These are phyloP conservation scores for Aspergillus thermomutatus DNA, from an alignment of 2,329 filamentous ascomycete species.

Conservation along the genomic window DNA sequence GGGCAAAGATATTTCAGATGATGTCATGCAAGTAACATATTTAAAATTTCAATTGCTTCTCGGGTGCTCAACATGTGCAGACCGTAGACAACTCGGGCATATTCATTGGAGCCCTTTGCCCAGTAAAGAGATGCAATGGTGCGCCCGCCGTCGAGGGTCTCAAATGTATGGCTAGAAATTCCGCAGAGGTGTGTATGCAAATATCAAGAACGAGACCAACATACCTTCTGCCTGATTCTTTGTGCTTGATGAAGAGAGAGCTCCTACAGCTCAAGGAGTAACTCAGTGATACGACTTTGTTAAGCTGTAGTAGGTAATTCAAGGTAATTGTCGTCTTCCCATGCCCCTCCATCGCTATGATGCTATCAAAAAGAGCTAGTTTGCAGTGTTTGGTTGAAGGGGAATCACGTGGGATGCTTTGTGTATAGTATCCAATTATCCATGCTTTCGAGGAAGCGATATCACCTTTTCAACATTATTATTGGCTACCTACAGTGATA, in stretches of 20 bases:
- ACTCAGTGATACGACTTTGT: background rate
- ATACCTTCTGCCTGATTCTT: background rate
- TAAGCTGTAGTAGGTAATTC: background rate
- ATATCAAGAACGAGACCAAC: background rate
- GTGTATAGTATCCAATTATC: conserved; percentile 46
- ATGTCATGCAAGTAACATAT: background rate
- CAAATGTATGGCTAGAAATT: background rate
- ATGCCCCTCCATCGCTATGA: conserved; percentile 16
- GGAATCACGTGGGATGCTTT: conserved; percentile 7
- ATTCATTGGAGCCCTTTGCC: background rate
- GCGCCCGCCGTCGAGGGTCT: background rate
- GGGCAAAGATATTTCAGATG: background rate
- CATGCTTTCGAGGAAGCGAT: conserved; percentile 15
- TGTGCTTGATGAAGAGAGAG: background rate
- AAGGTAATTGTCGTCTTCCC: background rate
- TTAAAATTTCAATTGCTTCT: background rate
- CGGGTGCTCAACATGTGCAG: background rate
- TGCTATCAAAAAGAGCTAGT: conserved; percentile 13
- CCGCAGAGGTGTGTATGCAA: background rate
- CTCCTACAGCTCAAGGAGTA: background rate
- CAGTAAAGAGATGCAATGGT: background rate
- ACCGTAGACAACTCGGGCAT: background rate
- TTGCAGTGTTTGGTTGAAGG: conserved; percentile 23
- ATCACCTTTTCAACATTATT: too few relatives aligned
- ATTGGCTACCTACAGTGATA: too few relatives aligned